Conservation (phyloP, 495 filamentous ascomycete species). For the Hypoxylon fragiforme region DNA sequence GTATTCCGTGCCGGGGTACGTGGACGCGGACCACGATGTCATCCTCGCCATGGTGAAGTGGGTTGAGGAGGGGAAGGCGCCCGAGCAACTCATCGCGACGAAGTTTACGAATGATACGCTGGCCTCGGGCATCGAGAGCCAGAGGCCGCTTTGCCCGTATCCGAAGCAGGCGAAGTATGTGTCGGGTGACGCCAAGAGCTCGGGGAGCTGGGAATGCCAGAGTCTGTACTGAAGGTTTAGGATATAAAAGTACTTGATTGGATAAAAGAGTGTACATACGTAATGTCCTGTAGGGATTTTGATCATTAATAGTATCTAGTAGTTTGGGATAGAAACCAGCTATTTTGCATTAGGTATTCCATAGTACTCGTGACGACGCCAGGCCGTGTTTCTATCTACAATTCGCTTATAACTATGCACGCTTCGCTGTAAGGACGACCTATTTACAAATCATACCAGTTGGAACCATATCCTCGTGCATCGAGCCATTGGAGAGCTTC, state of each 20-base stretch:
- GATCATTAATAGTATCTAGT: no score
- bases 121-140: conserved; percentile 41
- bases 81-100: conserved; percentile 50
- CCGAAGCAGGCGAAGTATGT: conserved; percentile 39
- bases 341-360: no score
- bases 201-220: conserved; percentile 25
- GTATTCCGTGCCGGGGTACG: conserved; percentile 42
- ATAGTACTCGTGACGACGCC: no score
- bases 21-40: conserved; percentile 45
- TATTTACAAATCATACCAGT: no score
- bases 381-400: no score
- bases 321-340: no score
- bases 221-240: conserved; percentile 27
- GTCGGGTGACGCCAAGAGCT: conserved; percentile 11
- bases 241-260: neutral
- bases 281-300: no score
- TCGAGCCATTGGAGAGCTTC: no score
- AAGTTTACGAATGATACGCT: conserved; percentile 35
- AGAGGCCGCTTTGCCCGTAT: conserved; percentile 51
- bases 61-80: conserved; percentile 46
- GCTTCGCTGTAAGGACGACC: no score
- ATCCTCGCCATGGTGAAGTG: conserved; percentile 49
- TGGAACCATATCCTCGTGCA: no score
- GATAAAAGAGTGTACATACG: no score
- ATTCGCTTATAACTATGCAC: no score